Conservation (phyloP, 1,284 basidiomycete genomes). For the Trichosporon asahii region DNA sequence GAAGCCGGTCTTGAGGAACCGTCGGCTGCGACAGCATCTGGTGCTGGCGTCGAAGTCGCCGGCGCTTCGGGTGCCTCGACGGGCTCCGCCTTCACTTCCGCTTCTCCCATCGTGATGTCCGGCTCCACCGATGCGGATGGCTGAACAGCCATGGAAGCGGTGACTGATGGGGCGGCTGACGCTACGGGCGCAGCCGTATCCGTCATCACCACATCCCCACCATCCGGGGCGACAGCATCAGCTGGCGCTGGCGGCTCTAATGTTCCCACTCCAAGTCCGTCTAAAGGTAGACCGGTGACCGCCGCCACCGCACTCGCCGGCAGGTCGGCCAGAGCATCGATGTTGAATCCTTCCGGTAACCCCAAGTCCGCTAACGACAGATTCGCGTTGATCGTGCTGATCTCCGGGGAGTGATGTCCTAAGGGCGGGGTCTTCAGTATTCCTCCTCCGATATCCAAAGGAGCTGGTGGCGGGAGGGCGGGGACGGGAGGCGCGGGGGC, state of each 20-base stretch:
- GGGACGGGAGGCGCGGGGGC: conserved; percentile 33
- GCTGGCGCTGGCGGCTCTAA: neutral
- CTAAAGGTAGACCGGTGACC: neutral
- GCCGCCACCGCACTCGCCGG: conserved; percentile 3
- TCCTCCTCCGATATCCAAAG: neutral
- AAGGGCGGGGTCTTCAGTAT: neutral
- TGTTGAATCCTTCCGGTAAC: conserved; percentile 5
- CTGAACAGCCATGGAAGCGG: neutral
- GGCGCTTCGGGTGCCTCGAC: neutral
- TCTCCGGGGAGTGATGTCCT: conserved; percentile 5
- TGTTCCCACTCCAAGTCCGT: neutral
- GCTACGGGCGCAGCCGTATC: neutral
- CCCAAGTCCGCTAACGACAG: neutral
- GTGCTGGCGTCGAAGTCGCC: neutral
- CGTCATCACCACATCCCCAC: conserved; percentile 1
- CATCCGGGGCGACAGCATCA: neutral
- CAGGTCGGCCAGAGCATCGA: neutral
- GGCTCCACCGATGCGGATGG: neutral
- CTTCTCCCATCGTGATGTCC: neutral
- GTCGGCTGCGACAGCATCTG: neutral
- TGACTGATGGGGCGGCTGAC: neutral
- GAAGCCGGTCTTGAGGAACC: neutral
- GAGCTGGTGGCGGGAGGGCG: conserved; percentile 2
- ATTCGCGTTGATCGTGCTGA: conserved; percentile 6
- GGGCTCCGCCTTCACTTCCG: neutral